A percentile compares a stretch with the other conserved stretches of the same genome.
Evolutionary conservation across 192 early-diverging fungal genomes (phyloP).

Genomic region (Haplosporangium gracile): DNA sequence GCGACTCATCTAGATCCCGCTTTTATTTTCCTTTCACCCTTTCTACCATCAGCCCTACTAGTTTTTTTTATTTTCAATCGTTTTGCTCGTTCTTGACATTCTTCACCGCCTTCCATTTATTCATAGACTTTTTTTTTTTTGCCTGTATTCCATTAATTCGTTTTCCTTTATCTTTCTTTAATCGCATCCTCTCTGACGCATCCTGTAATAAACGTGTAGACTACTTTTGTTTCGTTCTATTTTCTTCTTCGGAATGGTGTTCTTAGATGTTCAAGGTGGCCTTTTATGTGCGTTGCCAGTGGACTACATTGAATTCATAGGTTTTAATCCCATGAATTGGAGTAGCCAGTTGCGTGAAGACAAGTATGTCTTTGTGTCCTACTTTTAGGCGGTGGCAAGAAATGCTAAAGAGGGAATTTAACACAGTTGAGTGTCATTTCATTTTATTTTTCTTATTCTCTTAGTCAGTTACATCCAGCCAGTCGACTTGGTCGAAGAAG

Average conservation of each 20-base stretch:
- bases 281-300: not conserved
- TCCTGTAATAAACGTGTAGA: conserved; percentile 8
- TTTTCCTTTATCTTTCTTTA: not conserved
- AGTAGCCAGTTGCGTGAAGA: not conserved
- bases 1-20: not conserved
- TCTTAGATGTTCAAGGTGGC: not conserved
- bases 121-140: not conserved
- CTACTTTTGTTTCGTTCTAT: not conserved
- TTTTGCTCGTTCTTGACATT: not conserved
- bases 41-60: no score
- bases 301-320: not conserved
- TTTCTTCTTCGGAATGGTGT: not conserved
- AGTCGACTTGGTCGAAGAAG: not conserved
- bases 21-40: not conserved
- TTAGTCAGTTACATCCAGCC: not conserved
- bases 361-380: not conserved
- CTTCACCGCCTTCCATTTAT: not conserved
- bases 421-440: not conserved
- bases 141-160: not conserved
- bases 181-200: not conserved
- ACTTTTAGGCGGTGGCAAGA: not conserved
- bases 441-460: not conserved
- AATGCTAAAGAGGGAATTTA: not conserved
- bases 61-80: not conserved
- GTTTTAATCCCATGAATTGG: not conserved